These are phyloP conservation scores for Bocquillonia castaneifolia DNA, from an alignment of 441 rosid genomes.

Conservation along the genomic window DNA sequence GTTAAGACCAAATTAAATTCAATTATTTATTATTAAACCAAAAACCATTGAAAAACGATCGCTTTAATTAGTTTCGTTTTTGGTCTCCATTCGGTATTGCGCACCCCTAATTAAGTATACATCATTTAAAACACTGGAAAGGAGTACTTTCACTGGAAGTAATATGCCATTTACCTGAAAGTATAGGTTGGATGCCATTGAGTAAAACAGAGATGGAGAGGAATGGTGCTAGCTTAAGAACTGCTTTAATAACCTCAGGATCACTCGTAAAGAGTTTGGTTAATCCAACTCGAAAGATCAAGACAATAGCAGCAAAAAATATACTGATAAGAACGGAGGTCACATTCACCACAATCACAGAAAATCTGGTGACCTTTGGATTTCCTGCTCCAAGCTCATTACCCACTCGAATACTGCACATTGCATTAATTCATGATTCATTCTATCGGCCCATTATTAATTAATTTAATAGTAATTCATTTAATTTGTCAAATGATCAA, in stretches of 20 bases:
- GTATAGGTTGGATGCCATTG: constrained; percentile 83
- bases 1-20: no score
- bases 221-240: constrained; percentile 52
- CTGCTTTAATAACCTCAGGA: constrained; percentile 48
- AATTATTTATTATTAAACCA: no score
- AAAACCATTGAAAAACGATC: no score
- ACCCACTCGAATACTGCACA: constrained; percentile 57
- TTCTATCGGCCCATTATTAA: no score
- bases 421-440: no score
- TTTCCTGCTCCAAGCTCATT: constrained; percentile 75
- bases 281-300: constrained; percentile 40
- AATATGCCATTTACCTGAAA: constrained; percentile 45
- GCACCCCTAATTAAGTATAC: constrained; percentile 43
- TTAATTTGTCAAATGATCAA: no score
- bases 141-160: constrained; percentile 39
- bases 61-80: no score
- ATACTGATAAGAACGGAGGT: constrained; percentile 50
- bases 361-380: constrained; percentile 54
- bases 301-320: constrained; percentile 38
- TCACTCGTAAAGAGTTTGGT: constrained; percentile 65
- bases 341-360: constrained; percentile 53
- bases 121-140: constrained; percentile 39
- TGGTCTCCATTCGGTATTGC: not conserved
- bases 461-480: no score
- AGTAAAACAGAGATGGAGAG: constrained; percentile 72